phyloP scores from a whole-genome alignment of 371 early-diverging fungal species.

The Mortierella sp. region DNA sequence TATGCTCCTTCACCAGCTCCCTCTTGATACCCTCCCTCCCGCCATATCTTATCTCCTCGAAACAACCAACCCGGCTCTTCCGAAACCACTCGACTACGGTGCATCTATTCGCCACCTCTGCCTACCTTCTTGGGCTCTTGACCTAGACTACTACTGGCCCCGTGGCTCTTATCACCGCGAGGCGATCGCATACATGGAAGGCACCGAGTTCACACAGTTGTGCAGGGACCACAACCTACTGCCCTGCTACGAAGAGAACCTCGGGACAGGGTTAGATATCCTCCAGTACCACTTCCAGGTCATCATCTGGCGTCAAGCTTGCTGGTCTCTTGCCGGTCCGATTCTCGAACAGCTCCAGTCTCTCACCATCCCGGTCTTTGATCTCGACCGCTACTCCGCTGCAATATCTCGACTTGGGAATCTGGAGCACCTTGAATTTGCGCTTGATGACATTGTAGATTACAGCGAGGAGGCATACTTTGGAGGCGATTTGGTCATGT shows the following conservation, averaged over 20 bases:
- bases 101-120: not conserved
- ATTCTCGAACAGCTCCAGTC: constrained; percentile 2
- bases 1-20: not conserved
- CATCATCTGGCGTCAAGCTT: not conserved
- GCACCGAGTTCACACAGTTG: not conserved
- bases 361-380: not conserved
- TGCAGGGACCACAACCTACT: not conserved
- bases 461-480: not conserved
- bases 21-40: not conserved
- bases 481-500: not conserved
- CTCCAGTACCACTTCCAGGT: not conserved
- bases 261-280: not conserved
- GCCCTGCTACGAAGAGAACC: not conserved
- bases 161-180: not conserved
- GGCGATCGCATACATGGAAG: not conserved
- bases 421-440: not conserved
- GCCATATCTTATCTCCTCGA: not conserved
- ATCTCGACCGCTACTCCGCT: not conserved
- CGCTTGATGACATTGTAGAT: not conserved
- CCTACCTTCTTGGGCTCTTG: not conserved
- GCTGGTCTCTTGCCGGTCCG: not conserved
- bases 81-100: not conserved
- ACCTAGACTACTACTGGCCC: not conserved
- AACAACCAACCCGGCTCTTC: not conserved
- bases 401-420: not conserved